Conservation (phyloP, 2,329 filamentous ascomycete genomes). For the Cladosporium sp. region DNA sequence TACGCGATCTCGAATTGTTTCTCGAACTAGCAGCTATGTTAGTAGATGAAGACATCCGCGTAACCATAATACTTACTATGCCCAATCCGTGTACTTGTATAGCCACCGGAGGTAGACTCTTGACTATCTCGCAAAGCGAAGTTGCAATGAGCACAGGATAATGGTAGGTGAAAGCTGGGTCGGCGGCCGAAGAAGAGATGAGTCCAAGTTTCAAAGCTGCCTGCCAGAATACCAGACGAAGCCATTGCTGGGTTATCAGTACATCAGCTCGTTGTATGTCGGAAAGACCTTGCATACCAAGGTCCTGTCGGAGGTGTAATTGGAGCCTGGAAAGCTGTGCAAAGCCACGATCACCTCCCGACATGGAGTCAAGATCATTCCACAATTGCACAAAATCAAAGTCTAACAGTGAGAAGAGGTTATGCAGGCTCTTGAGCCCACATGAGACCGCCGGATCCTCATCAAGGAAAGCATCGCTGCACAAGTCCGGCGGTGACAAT, state of each 20-base stretch:
- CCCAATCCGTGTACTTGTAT: conserved; percentile 16
- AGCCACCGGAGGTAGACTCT: conserved; percentile 15
- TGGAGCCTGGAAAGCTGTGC: conserved; percentile 12
- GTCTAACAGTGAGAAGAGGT: conserved; percentile 17
- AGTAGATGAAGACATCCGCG: not conserved
- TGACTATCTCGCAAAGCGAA: conserved; percentile 15
- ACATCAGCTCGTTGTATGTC: conserved; percentile 18
- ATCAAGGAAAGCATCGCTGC: conserved; percentile 3
- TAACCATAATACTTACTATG: not conserved
- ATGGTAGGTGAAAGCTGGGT: conserved; percentile 15
- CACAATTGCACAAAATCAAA: conserved; percentile 15
- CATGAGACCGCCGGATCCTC: conserved; percentile 14
- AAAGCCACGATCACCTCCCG: not conserved
- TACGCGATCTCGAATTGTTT: conserved; percentile 20
- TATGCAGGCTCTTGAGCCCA: conserved; percentile 13
- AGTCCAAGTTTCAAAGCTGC: conserved; percentile 15
- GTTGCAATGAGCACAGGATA: conserved; percentile 17
- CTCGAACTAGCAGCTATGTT: conserved; percentile 12
- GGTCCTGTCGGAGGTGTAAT: conserved; percentile 9
- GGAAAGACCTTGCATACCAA: conserved; percentile 10
- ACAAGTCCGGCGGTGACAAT: conserved; percentile 4
- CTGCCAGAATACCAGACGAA: conserved; percentile 20
- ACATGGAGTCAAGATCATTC: conserved; percentile 10
- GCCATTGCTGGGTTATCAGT: conserved; percentile 20
- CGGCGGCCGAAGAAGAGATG: conserved; percentile 13